phyloP scores from a whole-genome alignment of 148 eudicot genomes.

The Amaranthus hypochondriacus region DNA sequence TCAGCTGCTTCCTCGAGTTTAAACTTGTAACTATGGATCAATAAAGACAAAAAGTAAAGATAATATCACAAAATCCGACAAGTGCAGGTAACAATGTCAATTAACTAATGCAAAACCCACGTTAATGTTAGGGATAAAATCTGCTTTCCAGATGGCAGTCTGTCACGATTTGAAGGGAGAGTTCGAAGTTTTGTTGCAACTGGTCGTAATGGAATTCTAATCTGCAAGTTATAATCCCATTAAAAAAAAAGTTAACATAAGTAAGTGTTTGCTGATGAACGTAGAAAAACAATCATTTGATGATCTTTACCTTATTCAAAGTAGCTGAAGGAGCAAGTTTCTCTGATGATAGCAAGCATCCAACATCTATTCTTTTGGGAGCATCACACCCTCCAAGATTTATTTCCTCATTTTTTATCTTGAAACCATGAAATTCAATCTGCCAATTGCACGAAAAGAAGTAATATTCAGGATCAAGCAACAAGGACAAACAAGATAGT shows the following conservation, averaged over 20 bases:
- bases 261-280: not conserved
- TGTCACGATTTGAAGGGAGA: conserved; percentile 74
- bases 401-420: conserved; percentile 67
- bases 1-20: conserved; percentile 94
- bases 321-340: conserved; percentile 73
- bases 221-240: conserved; percentile 36
- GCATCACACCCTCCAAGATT: conserved; percentile 88
- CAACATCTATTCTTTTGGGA: conserved; percentile 71
- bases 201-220: conserved; percentile 79
- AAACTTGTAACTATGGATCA: conserved; percentile 79
- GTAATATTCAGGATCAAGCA: not conserved
- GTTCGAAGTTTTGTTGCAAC: conserved; percentile 65
- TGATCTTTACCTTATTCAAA: conserved; percentile 55
- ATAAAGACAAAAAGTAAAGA: conserved; percentile 1
- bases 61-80: not conserved
- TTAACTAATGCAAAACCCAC: conserved; percentile 40
- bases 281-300: not conserved
- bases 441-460: conserved; percentile 19
- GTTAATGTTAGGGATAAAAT: conserved; percentile 70
- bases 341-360: conserved; percentile 76
- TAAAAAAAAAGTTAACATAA: not conserved
- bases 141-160: conserved; percentile 95
- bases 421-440: conserved; percentile 91
- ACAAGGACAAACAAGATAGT: not conserved
- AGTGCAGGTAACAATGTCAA: not conserved